These are phyloP conservation scores for Chlamydomonas eustigma DNA, from an alignment of 139 green algal species.

Conservation along the genomic window DNA sequence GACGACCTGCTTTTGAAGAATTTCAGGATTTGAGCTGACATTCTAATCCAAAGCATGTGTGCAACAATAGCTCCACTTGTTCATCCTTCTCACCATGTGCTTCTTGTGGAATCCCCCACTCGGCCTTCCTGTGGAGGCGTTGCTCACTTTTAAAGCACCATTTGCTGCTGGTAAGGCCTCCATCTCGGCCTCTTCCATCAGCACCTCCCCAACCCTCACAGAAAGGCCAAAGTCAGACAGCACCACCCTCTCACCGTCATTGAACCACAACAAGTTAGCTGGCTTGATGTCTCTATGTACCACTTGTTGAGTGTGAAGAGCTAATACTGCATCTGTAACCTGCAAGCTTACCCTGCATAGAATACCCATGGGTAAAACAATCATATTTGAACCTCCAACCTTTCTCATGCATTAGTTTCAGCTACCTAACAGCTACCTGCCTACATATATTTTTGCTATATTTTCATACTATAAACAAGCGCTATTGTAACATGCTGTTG, in stretches of 20 bases:
- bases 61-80: too few relatives aligned
- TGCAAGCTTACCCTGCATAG: background rate
- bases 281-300: slow-evolving; percentile 16
- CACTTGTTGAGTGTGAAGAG: background rate
- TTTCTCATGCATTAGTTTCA: too few relatives aligned
- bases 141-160: background rate
- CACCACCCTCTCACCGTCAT: background rate
- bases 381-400: too few relatives aligned
- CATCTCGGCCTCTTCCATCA: background rate
- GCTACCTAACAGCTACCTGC: too few relatives aligned
- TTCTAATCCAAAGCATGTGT: too few relatives aligned
- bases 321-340: background rate
- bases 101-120: slow-evolving; percentile 74
- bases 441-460: too few relatives aligned
- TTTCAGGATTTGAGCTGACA: too few relatives aligned
- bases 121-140: background rate
- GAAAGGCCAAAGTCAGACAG: slow-evolving; percentile 40
- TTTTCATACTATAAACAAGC: too few relatives aligned
- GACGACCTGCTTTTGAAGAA: too few relatives aligned
- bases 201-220: slow-evolving; percentile 13
- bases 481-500: too few relatives aligned
- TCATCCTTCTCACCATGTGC: slow-evolving; percentile 16
- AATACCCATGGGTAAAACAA: background rate
- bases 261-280: slow-evolving; percentile 7
- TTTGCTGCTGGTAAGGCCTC: background rate